Conservation (phyloP, 139 green algal genomes). For the Chlorella sp. region DNA sequence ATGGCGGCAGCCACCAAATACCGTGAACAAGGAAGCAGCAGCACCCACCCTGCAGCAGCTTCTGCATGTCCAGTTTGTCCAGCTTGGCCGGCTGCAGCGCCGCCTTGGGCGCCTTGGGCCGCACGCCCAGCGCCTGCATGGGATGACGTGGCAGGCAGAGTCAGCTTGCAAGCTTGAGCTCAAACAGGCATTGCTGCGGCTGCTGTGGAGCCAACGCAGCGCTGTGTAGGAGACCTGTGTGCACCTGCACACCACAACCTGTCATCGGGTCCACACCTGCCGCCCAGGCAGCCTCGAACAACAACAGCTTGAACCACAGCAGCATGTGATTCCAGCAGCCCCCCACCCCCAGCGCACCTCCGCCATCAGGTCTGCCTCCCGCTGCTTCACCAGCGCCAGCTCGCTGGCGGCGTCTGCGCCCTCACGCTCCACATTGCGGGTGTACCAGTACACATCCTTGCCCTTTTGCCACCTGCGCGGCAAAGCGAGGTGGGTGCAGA, state of each 20-base stretch:
- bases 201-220: no score
- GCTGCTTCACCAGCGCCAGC: slow-evolving; percentile 71
- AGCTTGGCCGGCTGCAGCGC: slow-evolving; percentile 53
- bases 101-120: slow-evolving; percentile 56
- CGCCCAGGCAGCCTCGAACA: no score
- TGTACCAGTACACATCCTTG: slow-evolving; percentile 86
- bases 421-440: slow-evolving; percentile 46
- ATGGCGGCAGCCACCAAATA: no score
- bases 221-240: no score
- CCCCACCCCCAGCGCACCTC: slow-evolving; percentile 73
- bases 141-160: not conserved
- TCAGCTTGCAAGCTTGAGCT: no score
- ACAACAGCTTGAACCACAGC: no score
- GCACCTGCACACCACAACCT: no score
- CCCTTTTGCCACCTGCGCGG: slow-evolving; percentile 71
- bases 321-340: no score
- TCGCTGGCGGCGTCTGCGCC: slow-evolving; percentile 50
- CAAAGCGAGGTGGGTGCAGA: not conserved
- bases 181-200: no score
- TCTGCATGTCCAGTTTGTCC: slow-evolving; percentile 68
- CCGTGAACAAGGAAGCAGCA: no score
- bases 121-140: slow-evolving; percentile 74
- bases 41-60: slow-evolving; percentile 53
- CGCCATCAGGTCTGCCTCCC: slow-evolving; percentile 82
- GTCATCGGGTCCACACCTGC: no score